Conservation (phyloP, 2,329 filamentous ascomycete genomes). For the Fusarium kyushuense region DNA sequence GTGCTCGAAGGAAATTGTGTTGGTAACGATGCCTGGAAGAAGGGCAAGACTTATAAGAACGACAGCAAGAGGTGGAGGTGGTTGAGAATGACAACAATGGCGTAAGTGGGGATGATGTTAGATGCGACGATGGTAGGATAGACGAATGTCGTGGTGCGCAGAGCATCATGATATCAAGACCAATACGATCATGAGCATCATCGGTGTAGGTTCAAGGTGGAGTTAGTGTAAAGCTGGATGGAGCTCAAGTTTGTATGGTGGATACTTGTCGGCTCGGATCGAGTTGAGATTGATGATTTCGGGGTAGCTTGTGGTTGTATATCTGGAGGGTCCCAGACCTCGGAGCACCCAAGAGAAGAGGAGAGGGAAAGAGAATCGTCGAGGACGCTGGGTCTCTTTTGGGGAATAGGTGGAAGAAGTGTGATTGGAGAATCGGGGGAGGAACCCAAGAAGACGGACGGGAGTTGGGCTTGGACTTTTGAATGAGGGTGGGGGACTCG, state of each 20-base stretch:
- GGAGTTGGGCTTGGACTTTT: slow-evolving; percentile 27
- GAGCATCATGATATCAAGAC: slow-evolving; percentile 59
- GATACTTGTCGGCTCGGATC: slow-evolving; percentile 4
- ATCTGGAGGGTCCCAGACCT: slow-evolving; percentile 41
- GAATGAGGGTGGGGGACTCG: slow-evolving; percentile 31
- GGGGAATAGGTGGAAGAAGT: slow-evolving; percentile 39
- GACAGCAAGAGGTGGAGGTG: slow-evolving; percentile 13
- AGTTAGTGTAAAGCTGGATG: slow-evolving; percentile 1
- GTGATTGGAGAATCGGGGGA: slow-evolving; percentile 49
- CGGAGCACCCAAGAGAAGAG: slow-evolving; percentile 33
- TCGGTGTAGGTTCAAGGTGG: slow-evolving; percentile 26
- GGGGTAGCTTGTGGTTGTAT: slow-evolving; percentile 24
- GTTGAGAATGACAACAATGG: slow-evolving; percentile 4
- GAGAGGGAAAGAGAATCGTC: slow-evolving; percentile 26
- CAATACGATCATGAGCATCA: slow-evolving; percentile 51
- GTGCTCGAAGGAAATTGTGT: slow-evolving; percentile 11
- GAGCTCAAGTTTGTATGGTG: slow-evolving; percentile 16
- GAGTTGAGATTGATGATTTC: slow-evolving; percentile 13
- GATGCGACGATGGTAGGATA: slow-evolving; percentile 47
- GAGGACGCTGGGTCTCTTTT: slow-evolving; percentile 39
- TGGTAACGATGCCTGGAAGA: slow-evolving; percentile 25
- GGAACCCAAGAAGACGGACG: slow-evolving; percentile 31
- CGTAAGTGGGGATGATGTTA: slow-evolving; percentile 28
- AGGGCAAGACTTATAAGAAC: slow-evolving; percentile 21
- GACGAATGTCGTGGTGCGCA: slow-evolving; percentile 53